phyloP scores from a whole-genome alignment of 345 rosid species.

The Angophora floribunda region DNA sequence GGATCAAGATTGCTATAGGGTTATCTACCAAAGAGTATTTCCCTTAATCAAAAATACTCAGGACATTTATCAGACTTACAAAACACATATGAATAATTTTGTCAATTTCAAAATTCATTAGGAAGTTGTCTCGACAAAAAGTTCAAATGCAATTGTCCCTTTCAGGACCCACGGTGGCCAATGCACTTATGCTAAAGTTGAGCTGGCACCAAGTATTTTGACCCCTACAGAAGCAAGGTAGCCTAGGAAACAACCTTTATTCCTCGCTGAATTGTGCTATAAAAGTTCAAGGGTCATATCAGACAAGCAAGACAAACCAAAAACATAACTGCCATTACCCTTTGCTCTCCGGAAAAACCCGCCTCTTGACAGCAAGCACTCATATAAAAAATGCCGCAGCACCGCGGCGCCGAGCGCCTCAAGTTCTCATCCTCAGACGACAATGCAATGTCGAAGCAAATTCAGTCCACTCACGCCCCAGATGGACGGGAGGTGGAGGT shows the following conservation, averaged over 20 bases:
- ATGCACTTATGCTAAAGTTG: not conserved
- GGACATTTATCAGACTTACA: too few relatives aligned
- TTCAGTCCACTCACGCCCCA: conserved; percentile 50
- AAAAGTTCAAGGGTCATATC: not conserved
- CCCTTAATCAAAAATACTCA: too few relatives aligned
- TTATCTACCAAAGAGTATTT: too few relatives aligned
- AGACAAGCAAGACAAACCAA: not conserved
- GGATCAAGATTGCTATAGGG: too few relatives aligned
- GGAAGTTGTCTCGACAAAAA: too few relatives aligned
- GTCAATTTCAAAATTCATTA: too few relatives aligned
- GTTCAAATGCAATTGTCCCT: not conserved
- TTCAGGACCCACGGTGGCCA: not conserved
- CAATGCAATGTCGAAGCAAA: conserved; percentile 40
- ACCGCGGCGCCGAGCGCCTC: not conserved
- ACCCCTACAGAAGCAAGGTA: conserved; percentile 41
- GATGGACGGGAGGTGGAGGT: conserved; percentile 35
- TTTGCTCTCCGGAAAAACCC: not conserved
- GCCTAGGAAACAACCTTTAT: not conserved
- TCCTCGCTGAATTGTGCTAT: not conserved
- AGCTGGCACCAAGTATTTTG: conserved; percentile 4
- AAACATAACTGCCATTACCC: not conserved
- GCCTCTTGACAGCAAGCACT: not conserved
- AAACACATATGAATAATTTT: too few relatives aligned
- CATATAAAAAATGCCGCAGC: not conserved
- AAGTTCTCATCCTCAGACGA: conserved; percentile 45